A percentile compares a stretch with the other conserved stretches of the same genome.
phyloP scores from a whole-genome alignment of 23 red algal species.

The Cyanidioschyzon merolae region DNA sequence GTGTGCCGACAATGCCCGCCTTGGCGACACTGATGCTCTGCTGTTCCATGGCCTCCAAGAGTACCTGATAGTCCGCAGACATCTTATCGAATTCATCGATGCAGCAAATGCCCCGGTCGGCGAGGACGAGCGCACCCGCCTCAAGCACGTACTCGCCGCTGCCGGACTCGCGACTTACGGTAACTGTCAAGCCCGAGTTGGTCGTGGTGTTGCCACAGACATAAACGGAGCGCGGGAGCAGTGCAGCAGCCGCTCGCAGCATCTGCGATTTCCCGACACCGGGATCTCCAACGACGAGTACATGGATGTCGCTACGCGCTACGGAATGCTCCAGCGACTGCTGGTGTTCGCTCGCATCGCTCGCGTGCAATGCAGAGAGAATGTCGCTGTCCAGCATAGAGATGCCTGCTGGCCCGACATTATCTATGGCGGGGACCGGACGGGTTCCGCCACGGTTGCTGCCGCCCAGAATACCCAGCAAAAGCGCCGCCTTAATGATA shows the following conservation, averaged over 20 bases:
- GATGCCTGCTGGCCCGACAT: not conserved
- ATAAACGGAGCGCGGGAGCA: constrained; percentile 81
- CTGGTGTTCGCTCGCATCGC: not conserved
- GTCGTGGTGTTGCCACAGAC: constrained; percentile 92
- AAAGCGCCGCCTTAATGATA: constrained; percentile 79
- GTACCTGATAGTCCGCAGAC: constrained; percentile 69
- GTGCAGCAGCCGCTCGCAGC: constrained; percentile 57
- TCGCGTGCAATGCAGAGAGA: not conserved
- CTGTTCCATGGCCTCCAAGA: constrained; percentile 98
- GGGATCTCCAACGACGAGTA: constrained; percentile 86
- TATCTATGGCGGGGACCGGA: not conserved
- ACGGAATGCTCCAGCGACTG: not conserved
- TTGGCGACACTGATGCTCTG: constrained; percentile 93
- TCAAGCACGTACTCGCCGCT: constrained; percentile 84
- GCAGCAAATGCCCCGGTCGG: constrained; percentile 77
- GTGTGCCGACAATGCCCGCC: constrained; percentile 77
- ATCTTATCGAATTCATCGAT: constrained; percentile 99
- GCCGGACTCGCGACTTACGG: constrained; percentile 65
- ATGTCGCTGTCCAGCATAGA: not conserved
- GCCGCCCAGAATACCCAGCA: constrained; percentile 78
- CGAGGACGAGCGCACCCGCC: constrained; percentile 87
- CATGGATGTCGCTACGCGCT: constrained; percentile 65
- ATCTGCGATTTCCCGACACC: constrained; percentile 98
- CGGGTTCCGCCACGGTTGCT: constrained; percentile 19
- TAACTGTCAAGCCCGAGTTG: constrained; percentile 86